Evolutionary conservation across 148 eudicot species (phyloP).

Genomic region (Euryodendron excelsum): DNA sequence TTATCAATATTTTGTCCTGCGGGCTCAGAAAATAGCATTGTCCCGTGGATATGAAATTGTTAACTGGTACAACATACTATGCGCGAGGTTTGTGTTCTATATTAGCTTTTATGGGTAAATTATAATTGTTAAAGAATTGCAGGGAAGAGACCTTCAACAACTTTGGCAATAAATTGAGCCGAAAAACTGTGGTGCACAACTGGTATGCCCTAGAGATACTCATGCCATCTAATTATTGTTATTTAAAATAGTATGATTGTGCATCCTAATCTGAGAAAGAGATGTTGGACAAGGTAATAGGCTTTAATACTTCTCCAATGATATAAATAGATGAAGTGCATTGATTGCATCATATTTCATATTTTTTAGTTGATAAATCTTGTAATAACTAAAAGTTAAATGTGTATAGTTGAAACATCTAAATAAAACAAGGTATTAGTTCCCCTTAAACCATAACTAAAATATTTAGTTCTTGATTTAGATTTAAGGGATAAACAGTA

Average conservation of each 20-base stretch:
- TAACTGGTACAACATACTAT: conserved; percentile 58
- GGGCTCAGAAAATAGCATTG: conserved; percentile 80
- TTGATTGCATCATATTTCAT: neutral
- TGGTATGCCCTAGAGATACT: conserved; percentile 43
- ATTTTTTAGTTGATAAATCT: neutral
- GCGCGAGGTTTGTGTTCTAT: neutral
- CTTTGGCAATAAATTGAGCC: conserved; percentile 70
- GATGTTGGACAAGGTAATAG: neutral
- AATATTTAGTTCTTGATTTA: neutral
- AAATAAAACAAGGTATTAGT: too few species aligned
- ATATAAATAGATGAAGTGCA: neutral
- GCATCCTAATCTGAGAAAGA: neutral
- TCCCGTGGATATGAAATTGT: conserved; percentile 84
- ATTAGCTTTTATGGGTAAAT: conserved; percentile 4
- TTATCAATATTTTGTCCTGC: conserved; percentile 77
- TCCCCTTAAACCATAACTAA: too few species aligned
- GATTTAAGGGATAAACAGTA: neutral
- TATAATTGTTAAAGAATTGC: conserved; percentile 20
- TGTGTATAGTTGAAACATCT: too few species aligned
- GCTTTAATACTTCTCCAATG: neutral
- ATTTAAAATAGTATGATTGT: neutral
- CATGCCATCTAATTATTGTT: neutral
- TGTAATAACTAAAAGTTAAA: too few species aligned
- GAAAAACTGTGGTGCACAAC: conserved; percentile 75
- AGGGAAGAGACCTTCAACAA: conserved; percentile 97